Evolutionary conservation across 805 yeast genomes (phyloP), one percentile per base, ranked within the genome.

Genomic region (Peterozyma xylosa): DNA sequence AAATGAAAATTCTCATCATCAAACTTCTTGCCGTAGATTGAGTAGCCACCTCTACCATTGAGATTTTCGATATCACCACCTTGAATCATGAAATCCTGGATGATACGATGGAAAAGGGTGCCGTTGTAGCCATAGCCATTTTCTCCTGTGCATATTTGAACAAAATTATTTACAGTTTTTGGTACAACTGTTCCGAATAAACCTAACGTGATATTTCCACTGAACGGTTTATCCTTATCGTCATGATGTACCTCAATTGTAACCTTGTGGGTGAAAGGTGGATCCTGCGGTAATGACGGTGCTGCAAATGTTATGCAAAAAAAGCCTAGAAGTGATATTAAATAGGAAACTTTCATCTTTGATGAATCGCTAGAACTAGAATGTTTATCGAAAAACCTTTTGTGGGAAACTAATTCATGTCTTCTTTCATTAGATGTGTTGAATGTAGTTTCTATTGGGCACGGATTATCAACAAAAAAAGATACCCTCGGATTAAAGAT

Each of bases 61-160:
- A 62, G 63, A 21, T 71, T 73, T 51, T 84, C 80, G 58, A 82
- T 80, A 62, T 87, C 91, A 49, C 96, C 96, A 46, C 96, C 95
- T 66, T 86, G 95, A 53, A 89, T 74, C 83, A 86, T 80, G 60
- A 85, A 86, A 45, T 73, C 72, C 37, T 77, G 71, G 49, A 85
- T 81, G 41, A 88, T 78, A 48, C 90, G 74, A 64, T 85, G 93
- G 74, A 88, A 84, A 15, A 69, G 62, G 5, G 87, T 74, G 48
- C 72, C 73, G 53, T 70, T 67, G 68, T 82, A 86, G 3, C 75
- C 67, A 27, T 50, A 64, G 3, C 53, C 56, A 41, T 11, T 60
- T 54, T 53, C 61, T 62, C 29, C 57, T 37, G 60, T 57, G 13
- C 82, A 69, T 36, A 81, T 55, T 35, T 64, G 65, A 38, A 68